Base-by-base conservation (phyloP, 805 yeast genomes). In the Metschnikowia kunwiensis region DNA sequence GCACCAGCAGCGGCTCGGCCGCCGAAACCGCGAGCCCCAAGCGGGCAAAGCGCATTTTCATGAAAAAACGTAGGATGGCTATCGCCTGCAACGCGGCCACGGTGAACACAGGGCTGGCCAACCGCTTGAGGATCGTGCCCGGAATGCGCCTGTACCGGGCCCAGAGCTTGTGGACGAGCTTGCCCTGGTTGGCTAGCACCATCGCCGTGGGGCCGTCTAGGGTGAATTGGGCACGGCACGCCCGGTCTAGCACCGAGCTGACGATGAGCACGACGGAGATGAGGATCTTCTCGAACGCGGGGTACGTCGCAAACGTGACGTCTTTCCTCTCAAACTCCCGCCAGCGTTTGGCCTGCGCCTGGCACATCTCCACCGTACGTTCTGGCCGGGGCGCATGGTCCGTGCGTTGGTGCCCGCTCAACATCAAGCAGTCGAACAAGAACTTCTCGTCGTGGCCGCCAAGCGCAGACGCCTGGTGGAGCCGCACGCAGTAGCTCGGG, bases 401-500 rank as follows among this genome's bases (percentile, higher is more conserved):
- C 18, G 47, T 34, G 4, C 23, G 30, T 11, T 34, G 24, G n/a
- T 47, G 41, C 11, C 34, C 22, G 40, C 70, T 63, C 36, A 49
- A 50, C 11, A 67, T 37, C 24, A 66, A 47, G 38, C 69, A 60
- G 19, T 56, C 50, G 6, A 63, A 45, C 20, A 62, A 54, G 10
- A 49, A 39, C 13, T 40, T 38, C n/a, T 42, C 43, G 13, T 48
- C 42, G 29, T 37, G 17, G 17, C 32, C 32, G 32, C 36, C 32
- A 10, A 19, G 22, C 10, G 34, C 36, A 12, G 36, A 23, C 19
- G 34, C 36, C 30, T 43, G 44, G 24, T 20, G 32, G 15, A 42
- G 36, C n/a, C 43, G 41, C 10, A 63, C 38, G 41, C 68, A 61
- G 36, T 58, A 61, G 12, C 47, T 44, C 2, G 72, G 72, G 7